These are phyloP conservation scores for Artemisia annua DNA, from an alignment of 129 eudicot genomes.

Conservation along the genomic window DNA sequence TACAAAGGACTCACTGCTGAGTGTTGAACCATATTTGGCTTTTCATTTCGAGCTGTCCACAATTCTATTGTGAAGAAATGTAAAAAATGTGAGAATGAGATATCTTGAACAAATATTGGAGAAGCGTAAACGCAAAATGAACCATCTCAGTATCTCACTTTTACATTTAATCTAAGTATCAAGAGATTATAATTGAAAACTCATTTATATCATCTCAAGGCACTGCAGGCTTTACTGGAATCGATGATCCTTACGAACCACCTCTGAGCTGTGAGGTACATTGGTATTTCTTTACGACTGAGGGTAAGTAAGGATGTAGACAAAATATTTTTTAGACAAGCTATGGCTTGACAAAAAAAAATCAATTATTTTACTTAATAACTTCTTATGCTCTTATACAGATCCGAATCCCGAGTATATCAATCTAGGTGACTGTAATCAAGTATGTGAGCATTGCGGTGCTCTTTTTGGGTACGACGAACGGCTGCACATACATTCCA, in stretches of 20 bases:
- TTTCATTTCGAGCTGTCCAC: background rate
- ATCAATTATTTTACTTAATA: too few relatives aligned
- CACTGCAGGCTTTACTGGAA: conserved; percentile 91
- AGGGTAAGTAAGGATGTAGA: too few relatives aligned
- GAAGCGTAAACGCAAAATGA: background rate
- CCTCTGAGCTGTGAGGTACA: conserved; percentile 89
- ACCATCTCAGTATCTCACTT: background rate
- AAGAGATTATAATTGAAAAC: conserved; percentile 5
- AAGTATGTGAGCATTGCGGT: too few relatives aligned
- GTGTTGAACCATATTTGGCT: background rate
- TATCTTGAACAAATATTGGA: background rate
- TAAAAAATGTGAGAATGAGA: background rate
- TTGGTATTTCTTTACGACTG: background rate
- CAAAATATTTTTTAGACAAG: too few relatives aligned
- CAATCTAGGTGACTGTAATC: too few relatives aligned
- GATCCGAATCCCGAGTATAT: too few relatives aligned
- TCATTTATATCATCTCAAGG: conserved; percentile 15
- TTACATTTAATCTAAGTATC: background rate
- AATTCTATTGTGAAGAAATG: background rate
- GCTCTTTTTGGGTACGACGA: too few relatives aligned
- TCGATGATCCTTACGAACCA: conserved; percentile 95
- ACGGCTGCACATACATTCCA: too few relatives aligned
- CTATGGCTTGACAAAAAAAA: too few relatives aligned
- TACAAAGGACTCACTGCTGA: too few relatives aligned
- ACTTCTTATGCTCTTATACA: too few relatives aligned